Conservation (phyloP, 1,139 yeast species). For the Arxiozyma slooffiae region DNA sequence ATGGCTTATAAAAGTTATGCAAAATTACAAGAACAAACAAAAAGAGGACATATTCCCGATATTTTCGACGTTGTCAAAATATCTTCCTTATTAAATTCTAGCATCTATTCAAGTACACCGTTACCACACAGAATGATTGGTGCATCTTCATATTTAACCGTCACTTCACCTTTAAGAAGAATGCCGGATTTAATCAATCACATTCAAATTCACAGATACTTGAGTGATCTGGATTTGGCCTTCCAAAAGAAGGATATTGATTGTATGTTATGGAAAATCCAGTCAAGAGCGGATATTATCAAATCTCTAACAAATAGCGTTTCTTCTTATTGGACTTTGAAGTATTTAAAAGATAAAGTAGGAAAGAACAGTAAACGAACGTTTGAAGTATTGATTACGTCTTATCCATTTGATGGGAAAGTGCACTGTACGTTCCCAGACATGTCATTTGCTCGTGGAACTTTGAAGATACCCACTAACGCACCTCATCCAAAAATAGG, state of each 20-base stretch:
- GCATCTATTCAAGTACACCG: slow-evolving; percentile 36
- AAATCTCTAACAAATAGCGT: slow-evolving; percentile 29
- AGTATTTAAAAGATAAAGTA: slow-evolving; percentile 27
- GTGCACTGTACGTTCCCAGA: slow-evolving; percentile 35
- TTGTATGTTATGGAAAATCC: slow-evolving; percentile 28
- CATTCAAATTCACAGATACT: slow-evolving; percentile 48
- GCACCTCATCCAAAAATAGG: slow-evolving; percentile 33
- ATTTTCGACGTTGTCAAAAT: slow-evolving; percentile 33
- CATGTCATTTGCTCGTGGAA: slow-evolving; percentile 32
- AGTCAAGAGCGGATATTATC: slow-evolving; percentile 30
- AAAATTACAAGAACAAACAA: slow-evolving; percentile 21
- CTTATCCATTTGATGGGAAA: slow-evolving; percentile 34
- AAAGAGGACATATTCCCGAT: slow-evolving; percentile 19
- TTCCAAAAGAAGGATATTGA: slow-evolving; percentile 23
- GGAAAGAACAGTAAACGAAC: slow-evolving; percentile 8
- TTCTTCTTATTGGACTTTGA: slow-evolving; percentile 36
- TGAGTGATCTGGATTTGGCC: slow-evolving; percentile 18
- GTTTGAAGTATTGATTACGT: slow-evolving; percentile 33
- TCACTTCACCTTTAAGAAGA: slow-evolving; percentile 85
- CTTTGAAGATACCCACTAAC: slow-evolving; percentile 17
- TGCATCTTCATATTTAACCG: slow-evolving; percentile 52
- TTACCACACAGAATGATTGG: slow-evolving; percentile 58
- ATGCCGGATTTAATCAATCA: slow-evolving; percentile 77
- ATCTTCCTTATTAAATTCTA: slow-evolving; percentile 34
- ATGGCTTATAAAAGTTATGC: slow-evolving; percentile 25